Conservation (phyloP, 805 yeast genomes). For the Kuraishia borneana region DNA sequence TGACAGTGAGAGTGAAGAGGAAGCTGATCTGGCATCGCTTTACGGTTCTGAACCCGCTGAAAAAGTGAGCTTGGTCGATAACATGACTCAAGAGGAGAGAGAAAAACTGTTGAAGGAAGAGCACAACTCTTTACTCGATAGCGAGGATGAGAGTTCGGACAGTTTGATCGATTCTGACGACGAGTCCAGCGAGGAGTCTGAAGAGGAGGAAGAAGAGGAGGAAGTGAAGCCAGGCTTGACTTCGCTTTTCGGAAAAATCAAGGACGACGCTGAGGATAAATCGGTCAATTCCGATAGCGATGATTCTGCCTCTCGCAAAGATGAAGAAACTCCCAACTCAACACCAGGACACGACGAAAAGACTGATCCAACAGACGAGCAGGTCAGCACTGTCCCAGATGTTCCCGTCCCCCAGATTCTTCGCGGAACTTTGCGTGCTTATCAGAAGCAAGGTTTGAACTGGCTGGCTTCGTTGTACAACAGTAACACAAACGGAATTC, state of each 20-base stretch:
- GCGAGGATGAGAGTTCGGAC: not conserved
- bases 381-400: slow-evolving; percentile 39
- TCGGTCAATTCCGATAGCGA: slow-evolving; percentile 14
- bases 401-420: slow-evolving; percentile 71
- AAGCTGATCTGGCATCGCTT: not conserved
- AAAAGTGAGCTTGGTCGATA: not conserved
- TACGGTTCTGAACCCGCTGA: not conserved
- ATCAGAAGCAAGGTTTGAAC: slow-evolving; percentile 92
- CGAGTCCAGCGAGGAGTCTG: slow-evolving; percentile 9
- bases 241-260: slow-evolving; percentile 22
- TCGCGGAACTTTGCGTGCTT: slow-evolving; percentile 76
- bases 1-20: not conserved
- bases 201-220: slow-evolving; percentile 13
- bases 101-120: not conserved
- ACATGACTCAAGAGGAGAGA: not conserved
- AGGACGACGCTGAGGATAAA: slow-evolving; percentile 23
- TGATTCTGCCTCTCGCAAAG: slow-evolving; percentile 4
- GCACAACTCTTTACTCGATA: not conserved
- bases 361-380: slow-evolving; percentile 15
- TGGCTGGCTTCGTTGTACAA: slow-evolving; percentile 94
- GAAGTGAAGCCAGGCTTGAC: slow-evolving; percentile 23
- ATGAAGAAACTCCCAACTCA: slow-evolving; percentile 21
- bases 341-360: slow-evolving; percentile 21
- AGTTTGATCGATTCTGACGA: slow-evolving; percentile 8
- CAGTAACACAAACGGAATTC: slow-evolving; percentile 87